Percentiles rank a stretch among this genome's conserved stretches.
phyloP scores from a whole-genome alignment of 225 moss, liverwort and hornwort genomes.

The Polytrichum commune region DNA sequence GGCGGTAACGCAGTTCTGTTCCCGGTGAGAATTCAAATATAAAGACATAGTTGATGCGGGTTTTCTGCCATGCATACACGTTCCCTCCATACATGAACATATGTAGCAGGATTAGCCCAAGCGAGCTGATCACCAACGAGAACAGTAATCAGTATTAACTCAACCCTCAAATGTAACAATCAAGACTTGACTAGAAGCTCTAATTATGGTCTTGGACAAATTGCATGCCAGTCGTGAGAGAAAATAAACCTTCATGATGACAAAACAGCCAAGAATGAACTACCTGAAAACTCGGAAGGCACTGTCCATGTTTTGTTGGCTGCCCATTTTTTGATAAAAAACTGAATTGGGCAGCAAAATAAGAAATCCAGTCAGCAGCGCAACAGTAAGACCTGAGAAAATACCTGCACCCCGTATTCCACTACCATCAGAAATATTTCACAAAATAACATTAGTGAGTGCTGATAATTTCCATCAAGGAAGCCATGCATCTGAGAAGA shows the following conservation, averaged over 20 bases:
- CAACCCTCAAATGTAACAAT: background rate
- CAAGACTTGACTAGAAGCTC: background rate
- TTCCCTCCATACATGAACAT: constrained; percentile 87
- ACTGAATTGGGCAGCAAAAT: constrained; percentile 39
- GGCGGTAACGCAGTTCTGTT: constrained; percentile 78
- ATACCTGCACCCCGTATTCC: constrained; percentile 44
- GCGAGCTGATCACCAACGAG: constrained; percentile 34
- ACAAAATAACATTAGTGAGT: too few species aligned
- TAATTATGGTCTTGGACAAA: background rate
- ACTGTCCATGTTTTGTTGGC: constrained; percentile 55
- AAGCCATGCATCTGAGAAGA: too few species aligned
- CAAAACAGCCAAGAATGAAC: background rate
- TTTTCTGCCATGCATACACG: constrained; percentile 76
- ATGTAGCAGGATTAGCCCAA: constrained; percentile 74
- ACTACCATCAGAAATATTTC: background rate
- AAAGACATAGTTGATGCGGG: constrained; percentile 81
- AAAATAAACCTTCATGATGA: background rate
- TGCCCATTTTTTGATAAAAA: constrained; percentile 23
- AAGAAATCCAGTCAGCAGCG: constrained; percentile 52
- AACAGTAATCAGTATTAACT: background rate
- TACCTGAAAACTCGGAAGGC: constrained; percentile 76
- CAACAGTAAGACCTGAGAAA: constrained; percentile 65
- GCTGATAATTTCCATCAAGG: too few species aligned
- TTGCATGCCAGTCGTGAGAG: background rate
- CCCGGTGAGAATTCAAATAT: constrained; percentile 88